phyloP scores from a whole-genome alignment of 2,329 filamentous ascomycete genomes.

The Fusarium sp. region DNA sequence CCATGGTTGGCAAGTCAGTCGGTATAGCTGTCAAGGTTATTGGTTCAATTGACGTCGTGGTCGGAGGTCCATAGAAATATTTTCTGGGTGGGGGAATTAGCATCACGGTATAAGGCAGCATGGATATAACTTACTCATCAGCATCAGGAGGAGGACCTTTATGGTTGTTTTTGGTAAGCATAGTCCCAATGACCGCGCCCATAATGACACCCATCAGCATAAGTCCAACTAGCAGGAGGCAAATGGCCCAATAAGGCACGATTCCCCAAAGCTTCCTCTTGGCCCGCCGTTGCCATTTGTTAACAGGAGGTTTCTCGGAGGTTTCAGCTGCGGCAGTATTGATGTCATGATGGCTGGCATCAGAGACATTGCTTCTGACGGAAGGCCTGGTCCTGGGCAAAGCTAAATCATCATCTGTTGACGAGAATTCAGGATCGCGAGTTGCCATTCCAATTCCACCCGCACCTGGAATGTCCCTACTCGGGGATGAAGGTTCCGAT shows the following conservation, averaged over 20 bases:
- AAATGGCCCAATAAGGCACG: conserved; percentile 71
- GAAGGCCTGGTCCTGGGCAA: conserved; percentile 63
- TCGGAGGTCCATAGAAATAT: conserved; percentile 43
- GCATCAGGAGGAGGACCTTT: background rate
- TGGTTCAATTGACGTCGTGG: conserved; percentile 58
- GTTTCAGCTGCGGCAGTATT: conserved; percentile 60
- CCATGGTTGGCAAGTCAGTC: conserved; percentile 61
- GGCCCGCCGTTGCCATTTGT: conserved; percentile 65
- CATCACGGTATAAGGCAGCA: background rate
- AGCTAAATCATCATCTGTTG: conserved; percentile 63
- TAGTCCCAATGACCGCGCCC: conserved; percentile 65
- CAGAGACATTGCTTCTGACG: conserved; percentile 60
- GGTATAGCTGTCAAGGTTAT: conserved; percentile 63
- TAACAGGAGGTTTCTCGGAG: conserved; percentile 60
- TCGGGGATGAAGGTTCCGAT: conserved; percentile 22
- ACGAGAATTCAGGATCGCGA: conserved; percentile 71
- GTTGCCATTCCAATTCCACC: conserved; percentile 71
- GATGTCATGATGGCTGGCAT: conserved; percentile 64
- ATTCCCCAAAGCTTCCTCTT: conserved; percentile 68
- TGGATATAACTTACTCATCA: conserved; percentile 25
- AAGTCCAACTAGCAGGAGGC: conserved; percentile 59
- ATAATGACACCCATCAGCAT: conserved; percentile 66
- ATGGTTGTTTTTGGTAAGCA: conserved; percentile 46
- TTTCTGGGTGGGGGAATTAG: conserved; percentile 24
- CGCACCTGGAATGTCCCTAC: conserved; percentile 61